Evolutionary conservation across 2,329 filamentous ascomycete species (phyloP), one percentile per base, ranked within the genome.

Genomic region (Cladosporium sp.): DNA sequence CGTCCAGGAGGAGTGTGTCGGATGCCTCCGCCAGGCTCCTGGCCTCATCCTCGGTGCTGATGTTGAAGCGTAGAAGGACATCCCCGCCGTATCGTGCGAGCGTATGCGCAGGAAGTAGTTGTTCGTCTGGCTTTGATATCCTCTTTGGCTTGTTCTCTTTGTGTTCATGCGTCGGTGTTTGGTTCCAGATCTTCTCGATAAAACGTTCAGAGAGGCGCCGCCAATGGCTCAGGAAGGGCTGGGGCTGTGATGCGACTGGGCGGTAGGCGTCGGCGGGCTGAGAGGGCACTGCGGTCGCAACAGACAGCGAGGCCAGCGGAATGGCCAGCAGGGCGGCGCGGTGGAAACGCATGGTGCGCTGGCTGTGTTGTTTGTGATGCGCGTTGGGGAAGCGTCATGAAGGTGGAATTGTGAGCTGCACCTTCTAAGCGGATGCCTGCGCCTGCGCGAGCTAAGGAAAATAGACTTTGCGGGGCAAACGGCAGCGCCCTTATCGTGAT

Each of bases 21-120:
- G 87, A 82, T 3, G 90, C 91, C 59, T 88, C 83, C n/a, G 86
- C 82, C 58, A 96, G 78, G 1, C 87, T 87, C 36, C 77, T 74
- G 60, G 89, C 87, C 69, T 96, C 89, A 19, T 85, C 81, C 3
- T 80, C 74, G 25, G 83, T 86, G 61, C 82, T 86, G 58, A 97
- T 78, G 68, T 88, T 90, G 80, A 97, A 97, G 39, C 94, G 87
- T 63, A 97, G 77, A 15, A 99, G 91, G n/a, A 96, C 81, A 73
- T 97, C 87, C 62, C 88, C 84, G 62, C 85, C 84, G 72, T 96
- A 96, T 60, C 78, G 56, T 14, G 70, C 66, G 20, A 66, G 61
- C 9, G 63, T 65, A 37, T 66, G 65, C 19, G 68, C 56, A 5
- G 65, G 65, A 4, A 45, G 19, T 17, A 51, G 25, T 22, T 51